These are phyloP conservation scores for Cercospora citrullina DNA, from an alignment of 2,329 filamentous ascomycete species.

Conservation along the genomic window DNA sequence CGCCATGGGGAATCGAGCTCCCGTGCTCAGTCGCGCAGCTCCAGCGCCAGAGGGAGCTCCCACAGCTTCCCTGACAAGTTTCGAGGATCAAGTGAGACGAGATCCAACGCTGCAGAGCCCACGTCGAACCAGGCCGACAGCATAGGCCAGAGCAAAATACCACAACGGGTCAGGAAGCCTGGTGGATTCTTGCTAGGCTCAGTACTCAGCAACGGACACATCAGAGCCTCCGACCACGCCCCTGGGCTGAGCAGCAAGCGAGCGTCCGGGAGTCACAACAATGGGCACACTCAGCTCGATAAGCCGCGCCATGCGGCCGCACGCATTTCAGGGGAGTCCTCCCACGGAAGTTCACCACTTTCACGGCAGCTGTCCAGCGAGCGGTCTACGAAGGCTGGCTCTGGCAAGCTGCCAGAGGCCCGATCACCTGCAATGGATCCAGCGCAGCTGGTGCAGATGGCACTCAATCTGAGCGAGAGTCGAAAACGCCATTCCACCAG, in stretches of 20 bases:
- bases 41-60: conserved; percentile 21
- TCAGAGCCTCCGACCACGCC: conserved; percentile 5
- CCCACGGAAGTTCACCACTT: conserved; percentile 33
- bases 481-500: conserved; percentile 63
- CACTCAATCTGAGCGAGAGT: conserved; percentile 82
- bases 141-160: conserved; percentile 17
- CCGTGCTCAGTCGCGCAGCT: conserved; percentile 31
- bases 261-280: conserved; percentile 15
- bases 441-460: conserved; percentile 88
- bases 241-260: conserved; percentile 26
- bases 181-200: conserved; percentile 44
- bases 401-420: conserved; percentile 7
- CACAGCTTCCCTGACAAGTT: conserved; percentile 20
- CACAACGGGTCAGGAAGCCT: conserved; percentile 34
- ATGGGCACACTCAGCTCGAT: conserved; percentile 25
- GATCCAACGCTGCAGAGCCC: conserved; percentile 10
- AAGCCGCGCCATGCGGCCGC: conserved; percentile 20
- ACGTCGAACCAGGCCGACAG: conserved; percentile 10
- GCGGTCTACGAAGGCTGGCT: conserved; percentile 4
- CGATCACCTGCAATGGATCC: conserved; percentile 67
- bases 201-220: conserved; percentile 29
- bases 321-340: conserved; percentile 32
- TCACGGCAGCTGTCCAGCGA: conserved; percentile 30
- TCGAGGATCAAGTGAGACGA: conserved; percentile 7
- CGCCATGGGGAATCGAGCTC: conserved; percentile 33